phyloP scores from a whole-genome alignment of 176 grass and related monocot species.

The Carex parvula region DNA sequence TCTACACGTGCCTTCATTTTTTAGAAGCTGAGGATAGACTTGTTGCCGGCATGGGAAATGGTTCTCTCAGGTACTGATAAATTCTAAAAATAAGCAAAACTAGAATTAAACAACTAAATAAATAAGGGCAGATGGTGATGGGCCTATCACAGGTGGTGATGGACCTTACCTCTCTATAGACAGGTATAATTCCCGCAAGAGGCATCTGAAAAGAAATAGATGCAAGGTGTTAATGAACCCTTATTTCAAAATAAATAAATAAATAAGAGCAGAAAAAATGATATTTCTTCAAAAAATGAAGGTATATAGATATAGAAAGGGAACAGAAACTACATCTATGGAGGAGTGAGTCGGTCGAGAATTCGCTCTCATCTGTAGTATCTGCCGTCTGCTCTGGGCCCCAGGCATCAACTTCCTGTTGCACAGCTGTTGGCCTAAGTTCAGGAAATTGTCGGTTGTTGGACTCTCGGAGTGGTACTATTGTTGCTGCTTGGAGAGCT shows the following conservation, averaged over 20 bases:
- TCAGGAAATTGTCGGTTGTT: constrained; percentile 86
- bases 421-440: constrained; percentile 73
- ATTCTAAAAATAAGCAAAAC: background rate
- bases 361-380: constrained; percentile 85
- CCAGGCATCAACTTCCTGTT: constrained; percentile 43
- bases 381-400: constrained; percentile 95
- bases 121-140: background rate
- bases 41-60: constrained; percentile 89
- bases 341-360: constrained; percentile 71
- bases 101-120: background rate
- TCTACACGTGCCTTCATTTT: constrained; percentile 85
- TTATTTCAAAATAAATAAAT: background rate
- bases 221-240: too few relatives aligned
- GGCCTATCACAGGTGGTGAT: too few relatives aligned
- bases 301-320: constrained; percentile 83
- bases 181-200: too few relatives aligned
- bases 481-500: constrained; percentile 79
- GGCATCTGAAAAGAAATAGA: too few relatives aligned
- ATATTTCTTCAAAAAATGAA: constrained; percentile 41
- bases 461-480: constrained; percentile 69
- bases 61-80: constrained; percentile 71
- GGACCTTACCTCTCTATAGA: too few relatives aligned
- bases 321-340: constrained; percentile 81
- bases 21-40: constrained; percentile 63
- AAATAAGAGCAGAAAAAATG: background rate